A percentile compares a stretch with the other conserved stretches of the same genome.
These are phyloP conservation scores for Phytophthora pluvialis DNA, from an alignment of 352 stramenopile genomes.

Conservation along the genomic window DNA sequence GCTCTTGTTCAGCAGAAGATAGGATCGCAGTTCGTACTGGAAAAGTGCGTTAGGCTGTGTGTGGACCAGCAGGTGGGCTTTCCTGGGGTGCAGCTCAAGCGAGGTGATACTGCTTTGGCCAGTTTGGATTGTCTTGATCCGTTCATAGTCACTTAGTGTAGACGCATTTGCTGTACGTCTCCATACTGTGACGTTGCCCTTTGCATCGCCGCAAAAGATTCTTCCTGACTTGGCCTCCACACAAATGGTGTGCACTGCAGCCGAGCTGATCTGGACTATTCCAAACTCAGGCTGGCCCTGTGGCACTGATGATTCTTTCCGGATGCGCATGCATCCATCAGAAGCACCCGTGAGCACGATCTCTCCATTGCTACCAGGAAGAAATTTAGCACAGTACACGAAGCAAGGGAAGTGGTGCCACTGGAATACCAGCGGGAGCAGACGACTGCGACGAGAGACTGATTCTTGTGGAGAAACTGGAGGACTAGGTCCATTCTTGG, in stretches of 20 bases:
- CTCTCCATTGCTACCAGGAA: slow-evolving; percentile 32
- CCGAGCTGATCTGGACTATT: slow-evolving; percentile 35
- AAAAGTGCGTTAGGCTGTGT: slow-evolving; percentile 66
- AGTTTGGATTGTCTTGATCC: slow-evolving; percentile 61
- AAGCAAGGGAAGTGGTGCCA: slow-evolving; percentile 72
- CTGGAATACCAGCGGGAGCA: slow-evolving; percentile 31
- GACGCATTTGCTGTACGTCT: slow-evolving; percentile 6
- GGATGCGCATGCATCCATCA: slow-evolving; percentile 58
- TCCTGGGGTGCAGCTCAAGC: slow-evolving; percentile 68
- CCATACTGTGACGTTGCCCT: slow-evolving; percentile 61
- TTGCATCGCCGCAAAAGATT: slow-evolving; percentile 67
- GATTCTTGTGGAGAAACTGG: slow-evolving; percentile 4
- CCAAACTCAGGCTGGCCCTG: slow-evolving; percentile 21
- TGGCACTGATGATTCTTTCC: slow-evolving; percentile 35
- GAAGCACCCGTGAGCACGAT: slow-evolving; percentile 59
- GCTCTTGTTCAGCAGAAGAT: slow-evolving; percentile 74
- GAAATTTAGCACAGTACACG: slow-evolving; percentile 72
- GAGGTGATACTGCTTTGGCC: slow-evolving; percentile 57
- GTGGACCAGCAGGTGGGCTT: slow-evolving; percentile 70
- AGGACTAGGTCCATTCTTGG: neutral
- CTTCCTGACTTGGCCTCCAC: slow-evolving; percentile 50
- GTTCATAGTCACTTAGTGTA: slow-evolving; percentile 34
- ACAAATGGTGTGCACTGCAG: slow-evolving; percentile 57
- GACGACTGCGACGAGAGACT: neutral
- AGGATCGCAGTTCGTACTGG: slow-evolving; percentile 80